A percentile compares a stretch with the other conserved stretches of the same genome.
Conservation (phyloP, 129 eudicot genomes). For the Scalesia atractyloides region DNA sequence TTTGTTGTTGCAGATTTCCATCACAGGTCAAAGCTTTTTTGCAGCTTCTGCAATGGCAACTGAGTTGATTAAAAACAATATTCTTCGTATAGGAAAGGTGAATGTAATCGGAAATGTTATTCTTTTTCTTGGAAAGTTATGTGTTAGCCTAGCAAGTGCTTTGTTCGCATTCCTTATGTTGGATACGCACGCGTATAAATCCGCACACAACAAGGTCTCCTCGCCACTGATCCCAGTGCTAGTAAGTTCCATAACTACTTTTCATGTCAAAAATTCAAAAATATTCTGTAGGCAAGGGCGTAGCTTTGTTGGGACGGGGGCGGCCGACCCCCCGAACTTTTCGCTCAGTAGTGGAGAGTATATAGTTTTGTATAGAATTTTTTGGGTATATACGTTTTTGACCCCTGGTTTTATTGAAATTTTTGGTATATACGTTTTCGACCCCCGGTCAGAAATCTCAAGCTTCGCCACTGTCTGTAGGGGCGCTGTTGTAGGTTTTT, state of each 20-base stretch:
- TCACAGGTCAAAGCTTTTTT: conserved; percentile 86
- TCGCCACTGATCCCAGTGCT: conserved; percentile 92
- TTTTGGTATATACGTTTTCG: too few species aligned
- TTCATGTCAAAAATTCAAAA: background rate
- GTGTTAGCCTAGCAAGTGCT: conserved; percentile 87
- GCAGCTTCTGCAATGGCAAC: conserved; percentile 91
- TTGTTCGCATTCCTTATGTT: conserved; percentile 86
- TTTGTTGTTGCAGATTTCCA: conserved; percentile 62
- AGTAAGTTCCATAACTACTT: conserved; percentile 45
- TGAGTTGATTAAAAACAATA: conserved; percentile 78
- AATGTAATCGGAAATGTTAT: conserved; percentile 92
- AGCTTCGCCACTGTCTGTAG: too few species aligned
- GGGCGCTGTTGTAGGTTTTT: background rate
- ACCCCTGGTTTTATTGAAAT: too few species aligned
- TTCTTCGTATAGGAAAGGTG: conserved; percentile 92
- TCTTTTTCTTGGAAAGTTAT: conserved; percentile 85
- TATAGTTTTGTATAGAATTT: too few species aligned
- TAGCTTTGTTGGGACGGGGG: too few species aligned
- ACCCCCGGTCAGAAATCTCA: too few species aligned
- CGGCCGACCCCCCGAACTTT: too few species aligned
- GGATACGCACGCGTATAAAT: conserved; percentile 74
- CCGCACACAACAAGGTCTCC: conserved; percentile 82
- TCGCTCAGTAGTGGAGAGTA: too few species aligned
- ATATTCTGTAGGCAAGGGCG: background rate
- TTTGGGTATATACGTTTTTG: too few species aligned